Conservation (phyloP, 2,329 filamentous ascomycete species). For the Ilyonectria robusta region DNA sequence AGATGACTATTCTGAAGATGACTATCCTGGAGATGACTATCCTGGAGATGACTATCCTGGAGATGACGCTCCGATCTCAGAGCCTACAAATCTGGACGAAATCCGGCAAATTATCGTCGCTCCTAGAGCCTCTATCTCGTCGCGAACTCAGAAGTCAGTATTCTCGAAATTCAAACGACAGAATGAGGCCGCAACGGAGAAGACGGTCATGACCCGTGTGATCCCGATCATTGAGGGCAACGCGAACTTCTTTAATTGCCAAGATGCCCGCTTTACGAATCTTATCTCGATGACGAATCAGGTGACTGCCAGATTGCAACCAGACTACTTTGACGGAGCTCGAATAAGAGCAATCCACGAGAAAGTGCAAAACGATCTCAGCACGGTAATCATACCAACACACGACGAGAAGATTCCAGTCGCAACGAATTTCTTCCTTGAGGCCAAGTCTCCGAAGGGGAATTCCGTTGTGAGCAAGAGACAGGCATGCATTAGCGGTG, state of each 20-base stretch:
- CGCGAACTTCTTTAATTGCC: too few relatives aligned
- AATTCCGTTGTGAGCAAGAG: constrained; percentile 46
- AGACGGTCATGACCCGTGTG: neutral
- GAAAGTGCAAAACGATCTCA: constrained; percentile 41
- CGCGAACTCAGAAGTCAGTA: too few relatives aligned
- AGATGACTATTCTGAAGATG: too few relatives aligned
- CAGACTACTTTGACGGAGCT: constrained; percentile 52
- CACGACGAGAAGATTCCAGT: constrained; percentile 45
- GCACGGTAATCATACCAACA: constrained; percentile 49
- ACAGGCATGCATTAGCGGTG: constrained; percentile 56
- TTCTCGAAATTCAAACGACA: neutral
- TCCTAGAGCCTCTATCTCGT: neutral
- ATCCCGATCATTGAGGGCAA: neutral
- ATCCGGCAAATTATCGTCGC: neutral
- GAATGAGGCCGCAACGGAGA: neutral
- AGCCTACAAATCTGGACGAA: neutral
- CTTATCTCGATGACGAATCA: neutral
- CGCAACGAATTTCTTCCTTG: constrained; percentile 59
- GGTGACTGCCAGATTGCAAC: constrained; percentile 31
- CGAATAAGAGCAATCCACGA: constrained; percentile 41
- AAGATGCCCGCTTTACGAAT: neutral
- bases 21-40: too few relatives aligned
- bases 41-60: too few relatives aligned
- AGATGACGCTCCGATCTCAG: neutral
- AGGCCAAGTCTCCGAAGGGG: constrained; percentile 54